Evolutionary conservation across 192 early-diverging fungal species (phyloP).

Genomic region (Geranomyces variabilis): DNA sequence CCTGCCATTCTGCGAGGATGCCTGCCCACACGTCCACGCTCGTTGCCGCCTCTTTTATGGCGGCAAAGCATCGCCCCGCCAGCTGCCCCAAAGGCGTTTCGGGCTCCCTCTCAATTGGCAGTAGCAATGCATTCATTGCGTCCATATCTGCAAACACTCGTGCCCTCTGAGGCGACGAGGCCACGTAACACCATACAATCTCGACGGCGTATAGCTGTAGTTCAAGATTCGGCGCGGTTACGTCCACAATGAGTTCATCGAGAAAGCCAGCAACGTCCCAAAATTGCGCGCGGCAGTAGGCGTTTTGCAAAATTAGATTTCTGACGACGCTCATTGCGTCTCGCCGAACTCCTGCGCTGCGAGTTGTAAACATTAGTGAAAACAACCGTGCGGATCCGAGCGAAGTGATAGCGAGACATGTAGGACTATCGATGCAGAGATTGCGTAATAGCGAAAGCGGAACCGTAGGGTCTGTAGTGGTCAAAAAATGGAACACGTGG

Average conservation of each 20-base stretch:
- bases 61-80: conserved; percentile 13
- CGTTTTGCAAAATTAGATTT: conserved; percentile 33
- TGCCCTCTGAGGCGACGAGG: too few species aligned
- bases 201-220: conserved; percentile 31
- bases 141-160: conserved; percentile 20
- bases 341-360: conserved; percentile 2
- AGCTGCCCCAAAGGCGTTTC: not conserved
- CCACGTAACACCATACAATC: conserved; percentile 4
- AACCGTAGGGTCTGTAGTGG: not conserved
- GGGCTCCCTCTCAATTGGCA: conserved; percentile 17
- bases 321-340: conserved; percentile 16
- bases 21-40: conserved; percentile 22
- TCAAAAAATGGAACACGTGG: conserved; percentile 2
- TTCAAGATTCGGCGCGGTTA: not conserved
- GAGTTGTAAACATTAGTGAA: conserved; percentile 11
- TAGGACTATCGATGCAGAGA: conserved; percentile 30
- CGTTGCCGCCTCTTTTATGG: not conserved
- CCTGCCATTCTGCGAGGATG: conserved; percentile 30
- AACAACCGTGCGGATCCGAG: conserved; percentile 22
- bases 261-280: conserved; percentile 23
- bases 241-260: conserved; percentile 23
- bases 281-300: conserved; percentile 15
- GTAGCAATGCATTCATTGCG: conserved; percentile 25
- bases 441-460: conserved; percentile 18
- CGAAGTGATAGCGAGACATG: conserved; percentile 23